These are phyloP conservation scores for Amaranthus hypochondriacus DNA, from an alignment of 148 eudicot species.

Conservation along the genomic window DNA sequence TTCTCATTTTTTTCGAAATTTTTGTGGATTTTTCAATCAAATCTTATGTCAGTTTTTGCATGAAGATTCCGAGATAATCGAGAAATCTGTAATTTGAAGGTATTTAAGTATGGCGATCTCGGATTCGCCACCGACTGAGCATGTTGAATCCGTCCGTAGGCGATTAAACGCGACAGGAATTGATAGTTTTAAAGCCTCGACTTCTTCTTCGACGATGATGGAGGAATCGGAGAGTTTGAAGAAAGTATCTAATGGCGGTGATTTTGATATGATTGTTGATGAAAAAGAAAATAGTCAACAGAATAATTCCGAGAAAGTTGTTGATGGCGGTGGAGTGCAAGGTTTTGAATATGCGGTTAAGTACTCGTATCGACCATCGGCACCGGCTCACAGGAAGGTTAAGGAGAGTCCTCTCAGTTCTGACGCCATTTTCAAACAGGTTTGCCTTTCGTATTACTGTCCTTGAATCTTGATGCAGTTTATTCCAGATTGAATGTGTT, in stretches of 20 bases:
- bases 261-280: conserved; percentile 21
- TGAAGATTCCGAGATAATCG: neutral
- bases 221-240: conserved; percentile 20
- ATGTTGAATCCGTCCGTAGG: conserved; percentile 27
- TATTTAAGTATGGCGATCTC: conserved; percentile 36
- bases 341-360: conserved; percentile 20
- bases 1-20: too few relatives aligned
- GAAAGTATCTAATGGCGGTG: conserved; percentile 20
- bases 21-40: too few relatives aligned
- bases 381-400: conserved; percentile 72
- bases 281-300: conserved; percentile 15
- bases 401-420: conserved; percentile 95
- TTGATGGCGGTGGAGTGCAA: conserved; percentile 25
- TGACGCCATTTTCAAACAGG: conserved; percentile 90
- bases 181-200: conserved; percentile 2
- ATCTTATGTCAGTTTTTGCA: neutral
- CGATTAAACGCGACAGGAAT: conserved; percentile 17
- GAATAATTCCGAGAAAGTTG: conserved; percentile 22
- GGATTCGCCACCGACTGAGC: conserved; percentile 35
- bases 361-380: conserved; percentile 55
- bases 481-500: too few relatives aligned
- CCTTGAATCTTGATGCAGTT: neutral
- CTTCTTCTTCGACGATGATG: conserved; percentile 21
- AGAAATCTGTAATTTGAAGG: neutral
- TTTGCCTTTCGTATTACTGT: conserved; percentile 7